Conservation (phyloP, 2,329 filamentous ascomycete species). For the Pseudogymnoascus sp. region DNA sequence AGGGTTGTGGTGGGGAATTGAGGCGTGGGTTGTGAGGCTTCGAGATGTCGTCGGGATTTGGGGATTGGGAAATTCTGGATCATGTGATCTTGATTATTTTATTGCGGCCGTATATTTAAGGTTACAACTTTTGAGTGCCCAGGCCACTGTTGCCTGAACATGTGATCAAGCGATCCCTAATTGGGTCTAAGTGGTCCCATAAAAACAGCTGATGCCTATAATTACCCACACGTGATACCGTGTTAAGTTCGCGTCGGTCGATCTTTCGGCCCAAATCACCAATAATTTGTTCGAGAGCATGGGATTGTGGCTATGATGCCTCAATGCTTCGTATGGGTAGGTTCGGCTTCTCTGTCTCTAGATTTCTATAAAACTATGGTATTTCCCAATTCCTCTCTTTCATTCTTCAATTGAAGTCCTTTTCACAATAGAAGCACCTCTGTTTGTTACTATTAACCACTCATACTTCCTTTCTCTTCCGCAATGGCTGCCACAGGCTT, state of each 20-base stretch:
- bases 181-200: background rate
- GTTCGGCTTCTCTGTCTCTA: background rate
- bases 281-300: background rate
- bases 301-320: background rate
- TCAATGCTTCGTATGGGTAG: slow-evolving; percentile 4
- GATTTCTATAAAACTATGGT: background rate
- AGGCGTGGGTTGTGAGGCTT: background rate
- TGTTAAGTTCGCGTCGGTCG: background rate
- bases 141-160: background rate
- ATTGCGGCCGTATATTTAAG: background rate
- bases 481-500: background rate
- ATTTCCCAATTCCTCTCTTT: background rate
- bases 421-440: background rate
- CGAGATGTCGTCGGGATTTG: background rate
- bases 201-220: slow-evolving; percentile 10
- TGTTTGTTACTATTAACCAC: background rate
- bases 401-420: background rate
- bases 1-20: slow-evolving; percentile 11
- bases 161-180: background rate
- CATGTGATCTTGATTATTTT: slow-evolving; percentile 1
- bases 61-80: background rate
- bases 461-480: background rate
- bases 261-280: background rate
- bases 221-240: background rate
- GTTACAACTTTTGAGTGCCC: background rate